A percentile compares a stretch with the other conserved stretches of the same genome.
Evolutionary conservation across 1,284 basidiomycete genomes (phyloP).

Genomic region (Ganoderma lingzhi): DNA sequence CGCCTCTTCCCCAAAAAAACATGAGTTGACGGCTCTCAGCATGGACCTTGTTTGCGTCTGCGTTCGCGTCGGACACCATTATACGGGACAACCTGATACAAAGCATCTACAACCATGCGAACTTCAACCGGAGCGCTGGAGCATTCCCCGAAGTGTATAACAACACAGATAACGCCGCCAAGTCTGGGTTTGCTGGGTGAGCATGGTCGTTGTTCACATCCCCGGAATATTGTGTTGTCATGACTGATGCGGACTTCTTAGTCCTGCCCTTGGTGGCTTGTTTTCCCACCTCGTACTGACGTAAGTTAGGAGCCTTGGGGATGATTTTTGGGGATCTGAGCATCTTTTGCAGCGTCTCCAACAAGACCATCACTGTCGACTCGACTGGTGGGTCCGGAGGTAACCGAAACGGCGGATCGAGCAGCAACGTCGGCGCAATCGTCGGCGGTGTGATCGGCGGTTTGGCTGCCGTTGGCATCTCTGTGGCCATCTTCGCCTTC

Average conservation of each 20-base stretch:
- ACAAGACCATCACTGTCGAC: slow-evolving; percentile 26
- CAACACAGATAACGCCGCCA: slow-evolving; percentile 18
- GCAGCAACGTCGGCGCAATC: slow-evolving; percentile 23
- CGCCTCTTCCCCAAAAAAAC: background rate
- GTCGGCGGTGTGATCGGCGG: slow-evolving; percentile 32
- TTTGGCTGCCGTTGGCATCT: slow-evolving; percentile 18
- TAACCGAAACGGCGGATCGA: background rate
- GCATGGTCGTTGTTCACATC: background rate
- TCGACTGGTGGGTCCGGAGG: background rate
- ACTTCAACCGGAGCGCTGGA: slow-evolving; percentile 33
- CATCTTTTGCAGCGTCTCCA: slow-evolving; percentile 24
- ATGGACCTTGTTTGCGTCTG: slow-evolving; percentile 39
- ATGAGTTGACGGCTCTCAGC: slow-evolving; percentile 22
- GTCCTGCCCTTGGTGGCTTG: slow-evolving; percentile 34
- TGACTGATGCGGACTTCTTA: slow-evolving; percentile 9
- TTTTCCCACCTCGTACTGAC: slow-evolving; percentile 35
- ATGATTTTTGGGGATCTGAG: background rate
- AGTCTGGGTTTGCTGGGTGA: slow-evolving; percentile 31
- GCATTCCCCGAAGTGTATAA: slow-evolving; percentile 35
- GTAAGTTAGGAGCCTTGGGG: slow-evolving; percentile 19
- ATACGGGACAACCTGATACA: slow-evolving; percentile 35
- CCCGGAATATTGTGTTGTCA: too few relatives aligned
- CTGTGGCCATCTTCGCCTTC: slow-evolving; percentile 15
- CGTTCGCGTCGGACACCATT: slow-evolving; percentile 29
- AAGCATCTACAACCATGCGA: slow-evolving; percentile 33